A percentile compares a stretch with the other conserved stretches of the same genome.
phyloP scores from a whole-genome alignment of 2,329 filamentous ascomycete species.

The Huntiella bhutanensis region DNA sequence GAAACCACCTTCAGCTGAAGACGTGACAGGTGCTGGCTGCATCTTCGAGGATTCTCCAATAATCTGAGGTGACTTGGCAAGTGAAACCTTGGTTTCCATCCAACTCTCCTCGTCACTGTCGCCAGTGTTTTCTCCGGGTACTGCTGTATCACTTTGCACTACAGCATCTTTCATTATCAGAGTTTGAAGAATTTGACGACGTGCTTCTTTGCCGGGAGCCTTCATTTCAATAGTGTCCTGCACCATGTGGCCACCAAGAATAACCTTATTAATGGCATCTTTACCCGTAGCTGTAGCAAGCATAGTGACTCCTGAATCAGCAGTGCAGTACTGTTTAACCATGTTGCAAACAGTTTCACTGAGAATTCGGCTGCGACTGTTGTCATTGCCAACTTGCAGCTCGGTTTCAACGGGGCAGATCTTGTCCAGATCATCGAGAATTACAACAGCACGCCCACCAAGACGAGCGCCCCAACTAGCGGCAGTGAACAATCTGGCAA shows the following conservation, averaged over 20 bases:
- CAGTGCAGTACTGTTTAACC: slow-evolving; percentile 65
- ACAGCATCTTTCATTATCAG: slow-evolving; percentile 37
- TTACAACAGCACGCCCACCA: slow-evolving; percentile 64
- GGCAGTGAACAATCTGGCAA: slow-evolving; percentile 67
- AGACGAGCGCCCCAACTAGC: slow-evolving; percentile 82
- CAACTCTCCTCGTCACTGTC: slow-evolving; percentile 35
- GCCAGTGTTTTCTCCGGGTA: slow-evolving; percentile 23
- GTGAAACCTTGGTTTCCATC: slow-evolving; percentile 53
- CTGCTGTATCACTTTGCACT: slow-evolving; percentile 24
- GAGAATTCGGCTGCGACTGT: slow-evolving; percentile 77
- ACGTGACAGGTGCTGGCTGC: slow-evolving; percentile 14
- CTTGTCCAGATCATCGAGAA: slow-evolving; percentile 84
- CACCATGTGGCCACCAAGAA: slow-evolving; percentile 81
- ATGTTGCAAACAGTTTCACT: slow-evolving; percentile 75
- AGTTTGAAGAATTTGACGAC: slow-evolving; percentile 65
- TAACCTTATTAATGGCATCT: slow-evolving; percentile 74
- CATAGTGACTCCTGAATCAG: slow-evolving; percentile 64
- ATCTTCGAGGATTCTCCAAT: slow-evolving; percentile 19
- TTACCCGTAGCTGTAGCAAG: slow-evolving; percentile 85
- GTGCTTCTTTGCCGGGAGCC: slow-evolving; percentile 79
- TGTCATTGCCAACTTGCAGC: slow-evolving; percentile 81
- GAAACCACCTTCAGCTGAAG: slow-evolving; percentile 37
- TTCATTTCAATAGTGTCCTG: slow-evolving; percentile 79
- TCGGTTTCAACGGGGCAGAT: slow-evolving; percentile 89
- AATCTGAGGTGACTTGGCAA: neutral